Percentiles rank a stretch among this genome's conserved stretches.
Evolutionary conservation across 306 rosid genomes (phyloP).

Genomic region (Albizia julibrissin): DNA sequence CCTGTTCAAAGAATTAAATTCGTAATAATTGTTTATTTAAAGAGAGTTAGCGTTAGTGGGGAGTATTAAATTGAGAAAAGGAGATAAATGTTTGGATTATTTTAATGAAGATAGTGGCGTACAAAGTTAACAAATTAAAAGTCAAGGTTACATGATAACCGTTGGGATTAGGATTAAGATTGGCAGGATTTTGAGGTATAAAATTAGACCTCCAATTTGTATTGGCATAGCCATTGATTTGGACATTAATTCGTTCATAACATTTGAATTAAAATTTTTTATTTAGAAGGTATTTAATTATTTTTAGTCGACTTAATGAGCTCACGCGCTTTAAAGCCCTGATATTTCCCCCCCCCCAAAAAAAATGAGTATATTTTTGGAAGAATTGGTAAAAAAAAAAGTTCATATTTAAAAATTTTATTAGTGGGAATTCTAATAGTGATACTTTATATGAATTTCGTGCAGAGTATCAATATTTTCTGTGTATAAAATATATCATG

Average conservation of each 20-base stretch:
- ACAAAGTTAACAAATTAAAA: background rate
- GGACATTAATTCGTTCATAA: background rate
- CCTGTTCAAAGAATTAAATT: background rate
- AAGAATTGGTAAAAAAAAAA: too few species aligned
- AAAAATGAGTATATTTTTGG: too few species aligned
- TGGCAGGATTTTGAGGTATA: background rate
- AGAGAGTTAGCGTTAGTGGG: background rate
- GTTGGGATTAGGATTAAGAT: background rate
- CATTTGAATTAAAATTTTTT: background rate
- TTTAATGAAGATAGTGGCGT: background rate
- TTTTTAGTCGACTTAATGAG: too few species aligned
- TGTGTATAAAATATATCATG: too few species aligned
- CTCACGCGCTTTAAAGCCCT: too few species aligned
- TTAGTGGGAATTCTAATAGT: too few species aligned
- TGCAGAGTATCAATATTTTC: too few species aligned
- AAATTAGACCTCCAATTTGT: background rate
- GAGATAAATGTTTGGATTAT: background rate
- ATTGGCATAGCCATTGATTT: background rate
- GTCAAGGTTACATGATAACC: constrained; percentile 4
- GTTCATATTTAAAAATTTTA: too few species aligned
- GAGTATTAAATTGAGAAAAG: background rate
- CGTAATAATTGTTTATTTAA: background rate
- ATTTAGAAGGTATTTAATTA: background rate
- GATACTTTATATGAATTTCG: too few species aligned
- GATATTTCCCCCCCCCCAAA: too few species aligned